Evolutionary conservation across 2,329 filamentous ascomycete species (phyloP).

Genomic region (Hirsutella minnesotensis): DNA sequence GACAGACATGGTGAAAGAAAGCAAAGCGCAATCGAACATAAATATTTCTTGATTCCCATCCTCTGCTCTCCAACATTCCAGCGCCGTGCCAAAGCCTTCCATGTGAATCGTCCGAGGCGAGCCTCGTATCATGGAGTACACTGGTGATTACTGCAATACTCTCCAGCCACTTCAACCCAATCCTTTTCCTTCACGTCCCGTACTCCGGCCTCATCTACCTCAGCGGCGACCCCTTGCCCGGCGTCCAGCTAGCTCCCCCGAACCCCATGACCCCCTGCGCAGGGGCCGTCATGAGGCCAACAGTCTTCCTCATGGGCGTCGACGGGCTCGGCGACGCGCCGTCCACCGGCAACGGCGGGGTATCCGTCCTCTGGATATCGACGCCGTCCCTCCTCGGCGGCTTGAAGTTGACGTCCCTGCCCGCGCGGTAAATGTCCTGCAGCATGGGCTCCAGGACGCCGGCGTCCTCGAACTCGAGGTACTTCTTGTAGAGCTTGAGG

Average conservation of each 20-base stretch:
- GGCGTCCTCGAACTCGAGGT: constrained; percentile 76
- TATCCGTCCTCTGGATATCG: constrained; percentile 36
- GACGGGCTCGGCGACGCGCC: constrained; percentile 23
- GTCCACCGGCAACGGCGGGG: constrained; percentile 35
- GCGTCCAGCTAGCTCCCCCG: constrained; percentile 30
- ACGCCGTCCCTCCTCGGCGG: constrained; percentile 35
- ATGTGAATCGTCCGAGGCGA: no score
- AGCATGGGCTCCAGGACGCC: constrained; percentile 75
- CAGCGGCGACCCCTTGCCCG: constrained; percentile 30
- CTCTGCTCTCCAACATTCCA: no score
- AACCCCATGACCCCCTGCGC: constrained; percentile 20
- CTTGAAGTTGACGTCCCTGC: constrained; percentile 37
- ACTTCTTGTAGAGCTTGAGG: constrained; percentile 78
- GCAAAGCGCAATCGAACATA: no score
- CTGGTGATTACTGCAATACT: no score
- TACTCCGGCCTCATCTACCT: no score
- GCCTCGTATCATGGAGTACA: no score
- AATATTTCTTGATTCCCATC: no score
- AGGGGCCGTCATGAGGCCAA: constrained; percentile 18
- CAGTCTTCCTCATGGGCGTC: constrained; percentile 34
- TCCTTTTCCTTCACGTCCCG: no score
- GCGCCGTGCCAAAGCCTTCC: no score
- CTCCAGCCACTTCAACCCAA: no score
- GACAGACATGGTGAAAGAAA: no score
- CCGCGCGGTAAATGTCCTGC: constrained; percentile 64